These are phyloP conservation scores for Russula virescens DNA, from an alignment of 768 basidiomycete species.

Conservation along the genomic window DNA sequence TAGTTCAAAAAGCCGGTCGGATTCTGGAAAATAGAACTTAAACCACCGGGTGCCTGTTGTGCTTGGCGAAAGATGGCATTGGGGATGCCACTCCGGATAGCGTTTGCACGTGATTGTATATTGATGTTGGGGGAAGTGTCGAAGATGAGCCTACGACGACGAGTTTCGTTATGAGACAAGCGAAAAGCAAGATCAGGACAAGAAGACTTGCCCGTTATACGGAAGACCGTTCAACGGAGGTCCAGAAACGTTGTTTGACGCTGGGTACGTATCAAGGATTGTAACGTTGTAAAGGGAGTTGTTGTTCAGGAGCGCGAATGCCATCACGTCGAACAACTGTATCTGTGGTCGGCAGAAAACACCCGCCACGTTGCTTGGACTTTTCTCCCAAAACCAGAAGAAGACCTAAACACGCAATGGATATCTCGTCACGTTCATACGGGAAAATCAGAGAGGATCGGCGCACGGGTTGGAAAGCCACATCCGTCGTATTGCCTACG, in stretches of 20 bases:
- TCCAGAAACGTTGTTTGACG: constrained; percentile 49
- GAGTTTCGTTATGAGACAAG: neutral
- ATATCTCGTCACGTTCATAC: neutral
- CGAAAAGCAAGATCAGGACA: neutral
- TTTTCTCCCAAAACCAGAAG: constrained; percentile 56
- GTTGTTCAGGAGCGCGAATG: constrained; percentile 41
- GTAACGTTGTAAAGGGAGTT: constrained; percentile 38
- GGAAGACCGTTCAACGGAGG: constrained; percentile 39
- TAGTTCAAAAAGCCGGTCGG: constrained; percentile 48
- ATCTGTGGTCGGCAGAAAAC: constrained; percentile 58
- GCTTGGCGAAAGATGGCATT: constrained; percentile 56
- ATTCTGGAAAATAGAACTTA: constrained; percentile 42
- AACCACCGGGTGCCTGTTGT: constrained; percentile 36
- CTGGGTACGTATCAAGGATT: constrained; percentile 28
- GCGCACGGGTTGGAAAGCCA: constrained; percentile 38
- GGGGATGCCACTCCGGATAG: constrained; percentile 49
- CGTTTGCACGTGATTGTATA: constrained; percentile 45
- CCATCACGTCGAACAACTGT: constrained; percentile 38
- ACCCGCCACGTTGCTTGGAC: constrained; percentile 31
- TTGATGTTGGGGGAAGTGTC: constrained; percentile 34
- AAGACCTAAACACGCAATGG: constrained; percentile 36
- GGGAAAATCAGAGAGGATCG: neutral
- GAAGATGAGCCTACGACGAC: constrained; percentile 20
- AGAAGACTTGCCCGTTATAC: constrained; percentile 51
- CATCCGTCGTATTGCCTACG: constrained; percentile 27